Evolutionary conservation across 2,329 filamentous ascomycete genomes (phyloP), one percentile per base, ranked within the genome.

Genomic region (Paracorniculantispora psalliotae): DNA sequence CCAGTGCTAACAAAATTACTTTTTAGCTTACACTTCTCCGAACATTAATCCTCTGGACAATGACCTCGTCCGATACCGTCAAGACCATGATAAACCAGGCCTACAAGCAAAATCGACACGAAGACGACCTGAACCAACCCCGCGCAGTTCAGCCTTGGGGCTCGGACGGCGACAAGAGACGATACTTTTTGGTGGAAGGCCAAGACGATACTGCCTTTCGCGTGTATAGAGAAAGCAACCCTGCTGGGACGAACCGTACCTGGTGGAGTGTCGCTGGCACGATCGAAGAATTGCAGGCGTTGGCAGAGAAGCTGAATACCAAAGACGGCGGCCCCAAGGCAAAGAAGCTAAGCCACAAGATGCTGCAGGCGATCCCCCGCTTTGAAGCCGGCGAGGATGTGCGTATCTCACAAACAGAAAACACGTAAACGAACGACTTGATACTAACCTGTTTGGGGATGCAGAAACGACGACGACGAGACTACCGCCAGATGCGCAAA

Each of bases 381-480:
- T 97, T 99, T 66, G 93, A 97, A 73, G 91, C 89, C 37, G 92
- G 91, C 5, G 92, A 97, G 74, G 92, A 96, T 75, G 90, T 92
- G 79, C 68, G 79, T 71, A 26, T 12, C 49, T 12, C 10, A 9
- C 9, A n/a, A 25, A 23, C 2, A 7, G 6, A 12, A 44, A 6
- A 3, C 19, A 3, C 2, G 23, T 35, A 39, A 17, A 21, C 21
- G 41, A 2, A 1, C 6, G n/a, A 21, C 17, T 43, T 33, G 9
- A 23, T 62, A 41, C 64, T 69, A 43, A 70, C 62, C 15, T 33
- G 10, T 8, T 30, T 37, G n/a, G 17, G 19, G 41, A 25, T 52
- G 25, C 64, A 93, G 90, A 97, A 97, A 82, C 90, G 94, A 58
- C 91, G 88, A 73, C 89, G 92, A 47, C 89, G 94, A 60, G 94